Conservation (phyloP, 2,329 filamentous ascomycete genomes). For the Escovopsis sp. region DNA sequence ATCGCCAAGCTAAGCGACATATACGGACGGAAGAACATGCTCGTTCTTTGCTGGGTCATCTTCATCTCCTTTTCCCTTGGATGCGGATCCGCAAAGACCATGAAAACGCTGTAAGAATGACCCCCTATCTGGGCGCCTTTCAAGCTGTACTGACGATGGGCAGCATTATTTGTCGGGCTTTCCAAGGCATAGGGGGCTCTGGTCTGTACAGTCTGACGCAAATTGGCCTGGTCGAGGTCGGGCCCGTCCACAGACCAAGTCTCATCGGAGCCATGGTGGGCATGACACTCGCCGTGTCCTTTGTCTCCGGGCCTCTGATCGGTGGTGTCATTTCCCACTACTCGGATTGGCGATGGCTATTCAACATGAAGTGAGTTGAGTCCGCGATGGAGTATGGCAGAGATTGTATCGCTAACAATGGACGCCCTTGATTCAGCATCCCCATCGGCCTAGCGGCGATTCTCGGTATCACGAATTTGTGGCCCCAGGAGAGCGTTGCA, state of each 20-base stretch:
- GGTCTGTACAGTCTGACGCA: constrained; percentile 46
- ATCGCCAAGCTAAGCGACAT: constrained; percentile 45
- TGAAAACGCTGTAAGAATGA: constrained; percentile 36
- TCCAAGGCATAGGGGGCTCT: constrained; percentile 46
- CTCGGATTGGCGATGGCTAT: constrained; percentile 42
- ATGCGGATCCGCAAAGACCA: constrained; percentile 33
- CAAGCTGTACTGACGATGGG: constrained; percentile 8
- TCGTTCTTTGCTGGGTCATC: constrained; percentile 35
- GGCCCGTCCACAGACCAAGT: constrained; percentile 34
- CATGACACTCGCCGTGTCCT: constrained; percentile 39
- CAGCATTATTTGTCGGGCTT: constrained; percentile 41
- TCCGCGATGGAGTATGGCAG: not conserved
- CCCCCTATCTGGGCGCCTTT: not conserved
- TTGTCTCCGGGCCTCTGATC: constrained; percentile 42
- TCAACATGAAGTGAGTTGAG: constrained; percentile 42
- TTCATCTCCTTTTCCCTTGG: constrained; percentile 41
- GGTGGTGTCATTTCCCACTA: constrained; percentile 40
- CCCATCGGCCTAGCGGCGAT: constrained; percentile 33
- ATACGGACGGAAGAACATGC: constrained; percentile 36
- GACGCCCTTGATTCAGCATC: constrained; percentile 20
- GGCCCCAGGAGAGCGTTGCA: constrained; percentile 23
- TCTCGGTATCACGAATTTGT: constrained; percentile 30
- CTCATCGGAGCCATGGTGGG: constrained; percentile 40
- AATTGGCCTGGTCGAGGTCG: constrained; percentile 40
- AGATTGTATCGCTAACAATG: constrained; percentile 7